Base-by-base conservation (phyloP, 202 grass and related monocot genomes). In the Bolboschoenoplectus hybrid region DNA sequence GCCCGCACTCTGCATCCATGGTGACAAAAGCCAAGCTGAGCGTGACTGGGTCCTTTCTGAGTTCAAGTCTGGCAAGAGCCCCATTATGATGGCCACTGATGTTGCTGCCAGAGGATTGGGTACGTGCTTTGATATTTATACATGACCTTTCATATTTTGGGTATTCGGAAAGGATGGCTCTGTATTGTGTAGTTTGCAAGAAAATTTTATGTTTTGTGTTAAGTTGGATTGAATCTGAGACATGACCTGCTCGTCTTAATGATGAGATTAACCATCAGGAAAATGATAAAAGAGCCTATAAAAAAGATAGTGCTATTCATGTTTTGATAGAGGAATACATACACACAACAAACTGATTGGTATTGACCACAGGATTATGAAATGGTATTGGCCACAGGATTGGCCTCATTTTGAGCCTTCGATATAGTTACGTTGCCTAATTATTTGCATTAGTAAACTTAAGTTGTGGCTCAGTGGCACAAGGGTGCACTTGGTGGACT, bases 1-100 rank as follows among this genome's bases (percentile, higher is more conserved):
- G 96, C 96, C 91, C 57, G 91, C 93, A 86, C 84, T 97, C 55
- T 94, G 91, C 56, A 98, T 95, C 39, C 93, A 95, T 81, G 96
- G 93, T 65, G 96, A 95, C 87, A 98, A 98, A 80, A 98, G 96
- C 84, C 93, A 98, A 88, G 89, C 93, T n/a, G 91, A 94, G 84
- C 91, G 91, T 35, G 96, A 95, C 87, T 98, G 96, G 93, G 96
- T 95, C 58, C 96, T 98, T 85, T 98, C 96, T 44, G 93, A 98
- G 86, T 95, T 98, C 85, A 98, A 92, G 85, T 92, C 91, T 35
- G 93, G 93, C 79, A 92, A 95, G 79, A 97, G 93, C 64, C 95
- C 95, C 85, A 95, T 97, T 89, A 97, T 97, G 95, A 95, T 92
- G 45, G 93, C 95, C 86, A 97, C 95, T 84, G 93, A 93, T 84